Percentiles rank a stretch among this genome's conserved stretches.
Evolutionary conservation across 2,329 filamentous ascomycete species (phyloP).

Genomic region (Podosphaera fusca): DNA sequence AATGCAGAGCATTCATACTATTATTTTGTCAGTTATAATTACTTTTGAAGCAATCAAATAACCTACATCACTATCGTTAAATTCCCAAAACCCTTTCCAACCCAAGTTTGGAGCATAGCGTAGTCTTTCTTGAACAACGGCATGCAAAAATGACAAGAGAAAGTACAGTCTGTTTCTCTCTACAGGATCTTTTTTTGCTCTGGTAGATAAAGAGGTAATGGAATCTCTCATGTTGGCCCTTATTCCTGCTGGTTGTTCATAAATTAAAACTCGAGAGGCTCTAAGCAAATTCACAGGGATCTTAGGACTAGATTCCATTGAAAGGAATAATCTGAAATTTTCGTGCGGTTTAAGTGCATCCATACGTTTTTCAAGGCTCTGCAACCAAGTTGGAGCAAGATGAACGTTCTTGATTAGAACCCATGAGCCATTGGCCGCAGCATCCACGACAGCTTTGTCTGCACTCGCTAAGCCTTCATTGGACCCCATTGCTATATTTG

Average conservation of each 20-base stretch:
- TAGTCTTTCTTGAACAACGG: slow-evolving; percentile 81
- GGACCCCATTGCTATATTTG: slow-evolving; percentile 97
- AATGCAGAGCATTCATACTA: slow-evolving; percentile 93
- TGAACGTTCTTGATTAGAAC: slow-evolving; percentile 98
- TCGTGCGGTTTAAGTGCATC: slow-evolving; percentile 83
- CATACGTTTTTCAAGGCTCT: slow-evolving; percentile 91
- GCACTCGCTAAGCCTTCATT: slow-evolving; percentile 81
- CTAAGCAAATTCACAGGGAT: slow-evolving; percentile 91
- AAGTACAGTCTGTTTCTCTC: slow-evolving; percentile 81
- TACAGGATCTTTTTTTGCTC: slow-evolving; percentile 61
- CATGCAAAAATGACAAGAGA: slow-evolving; percentile 80
- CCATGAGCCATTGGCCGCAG: slow-evolving; percentile 81
- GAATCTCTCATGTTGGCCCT: slow-evolving; percentile 98
- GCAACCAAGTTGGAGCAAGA: slow-evolving; percentile 82
- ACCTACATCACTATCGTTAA: slow-evolving; percentile 96
- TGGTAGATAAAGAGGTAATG: slow-evolving; percentile 55
- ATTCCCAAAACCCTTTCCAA: slow-evolving; percentile 99
- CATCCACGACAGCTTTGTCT: slow-evolving; percentile 85
- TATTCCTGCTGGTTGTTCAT: slow-evolving; percentile 92
- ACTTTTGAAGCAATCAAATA: neutral
- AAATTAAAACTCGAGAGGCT: slow-evolving; percentile 85
- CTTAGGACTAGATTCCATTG: slow-evolving; percentile 92
- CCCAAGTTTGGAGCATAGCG: slow-evolving; percentile 83
- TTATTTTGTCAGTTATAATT: slow-evolving; percentile 20
- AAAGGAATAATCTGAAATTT: slow-evolving; percentile 86